Conservation (phyloP, 805 yeast species). For the Saturnispora gosingensis region DNA sequence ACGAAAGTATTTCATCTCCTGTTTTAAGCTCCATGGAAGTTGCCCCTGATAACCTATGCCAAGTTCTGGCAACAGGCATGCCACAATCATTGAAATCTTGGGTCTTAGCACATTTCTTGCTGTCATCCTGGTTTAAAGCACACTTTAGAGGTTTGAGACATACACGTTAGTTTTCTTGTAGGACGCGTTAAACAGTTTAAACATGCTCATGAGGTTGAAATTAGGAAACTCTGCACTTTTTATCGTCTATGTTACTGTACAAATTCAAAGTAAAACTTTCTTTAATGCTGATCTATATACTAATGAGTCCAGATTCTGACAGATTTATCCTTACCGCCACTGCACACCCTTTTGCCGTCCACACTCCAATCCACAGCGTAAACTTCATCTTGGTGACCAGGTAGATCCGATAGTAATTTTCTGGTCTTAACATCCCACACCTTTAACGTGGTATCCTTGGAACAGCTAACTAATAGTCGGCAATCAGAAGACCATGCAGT, state of each 20-base stretch:
- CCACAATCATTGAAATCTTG: slow-evolving; percentile 64
- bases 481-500: slow-evolving; percentile 97
- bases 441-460: slow-evolving; percentile 91
- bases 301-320: slow-evolving; percentile 89
- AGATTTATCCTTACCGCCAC: slow-evolving; percentile 96
- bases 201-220: background rate
- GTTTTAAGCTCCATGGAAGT: slow-evolving; percentile 79
- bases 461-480: slow-evolving; percentile 81
- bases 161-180: background rate
- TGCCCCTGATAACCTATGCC: slow-evolving; percentile 82
- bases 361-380: slow-evolving; percentile 97
- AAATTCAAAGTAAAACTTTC: background rate
- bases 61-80: slow-evolving; percentile 67
- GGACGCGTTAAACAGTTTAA: background rate
- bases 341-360: slow-evolving; percentile 89
- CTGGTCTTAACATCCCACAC: slow-evolving; percentile 91
- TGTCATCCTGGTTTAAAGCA: slow-evolving; percentile 3
- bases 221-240: background rate
- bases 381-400: slow-evolving; percentile 94
- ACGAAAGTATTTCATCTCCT: slow-evolving; percentile 81
- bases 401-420: slow-evolving; percentile 79
- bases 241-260: background rate
- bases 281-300: background rate
- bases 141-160: too few relatives aligned
- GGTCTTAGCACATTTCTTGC: slow-evolving; percentile 12